Conservation (phyloP, 441 rosid genomes). For the Adansonia madagascariensis region DNA sequence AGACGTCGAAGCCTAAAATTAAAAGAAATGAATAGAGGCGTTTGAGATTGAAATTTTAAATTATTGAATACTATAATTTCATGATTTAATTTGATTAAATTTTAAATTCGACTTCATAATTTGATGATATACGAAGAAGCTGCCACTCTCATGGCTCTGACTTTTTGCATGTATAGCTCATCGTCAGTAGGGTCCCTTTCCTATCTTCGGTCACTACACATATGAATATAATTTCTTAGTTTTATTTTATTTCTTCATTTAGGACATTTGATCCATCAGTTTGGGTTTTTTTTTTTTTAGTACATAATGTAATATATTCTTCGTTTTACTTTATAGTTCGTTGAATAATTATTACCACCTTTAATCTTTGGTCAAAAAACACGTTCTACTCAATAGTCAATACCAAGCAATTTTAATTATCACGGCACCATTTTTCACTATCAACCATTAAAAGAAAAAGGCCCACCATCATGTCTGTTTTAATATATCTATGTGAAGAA, state of each 20-base stretch:
- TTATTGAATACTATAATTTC: no score
- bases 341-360: not conserved
- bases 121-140: slow-evolving; percentile 6
- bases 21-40: no score
- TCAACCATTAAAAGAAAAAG: not conserved
- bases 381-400: not conserved
- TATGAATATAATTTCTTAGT: not conserved
- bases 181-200: slow-evolving; percentile 21
- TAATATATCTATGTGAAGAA: not conserved
- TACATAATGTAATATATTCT: not conserved
- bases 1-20: no score
- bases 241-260: not conserved
- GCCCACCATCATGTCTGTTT: not conserved
- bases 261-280: not conserved
- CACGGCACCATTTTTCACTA: not conserved
- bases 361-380: not conserved
- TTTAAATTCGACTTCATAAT: not conserved
- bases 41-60: no score
- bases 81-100: not conserved
- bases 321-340: not conserved
- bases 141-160: slow-evolving; percentile 9
- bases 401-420: not conserved
- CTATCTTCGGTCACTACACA: not conserved
- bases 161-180: slow-evolving; percentile 26
- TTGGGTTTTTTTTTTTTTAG: not conserved